phyloP scores from a whole-genome alignment of 1,284 basidiomycete genomes.

The Inonotus hispidus region DNA sequence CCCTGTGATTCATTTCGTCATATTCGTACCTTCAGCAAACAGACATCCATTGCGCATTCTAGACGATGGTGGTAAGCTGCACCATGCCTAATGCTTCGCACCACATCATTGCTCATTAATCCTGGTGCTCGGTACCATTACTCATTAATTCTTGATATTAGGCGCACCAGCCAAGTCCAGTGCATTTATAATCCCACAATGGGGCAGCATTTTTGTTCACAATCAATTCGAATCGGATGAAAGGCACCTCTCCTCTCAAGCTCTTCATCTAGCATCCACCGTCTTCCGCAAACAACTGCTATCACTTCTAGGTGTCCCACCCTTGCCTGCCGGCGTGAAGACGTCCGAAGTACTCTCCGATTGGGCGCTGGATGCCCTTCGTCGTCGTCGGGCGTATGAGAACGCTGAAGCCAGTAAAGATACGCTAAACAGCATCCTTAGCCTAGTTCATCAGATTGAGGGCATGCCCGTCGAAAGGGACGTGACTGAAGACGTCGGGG shows the following conservation, averaged over 20 bases:
- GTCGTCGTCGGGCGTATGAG: conserved; percentile 67
- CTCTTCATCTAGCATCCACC: conserved; percentile 56
- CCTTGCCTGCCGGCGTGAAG: conserved; percentile 39
- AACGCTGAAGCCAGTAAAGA: conserved; percentile 66
- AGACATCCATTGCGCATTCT: conserved; percentile 73
- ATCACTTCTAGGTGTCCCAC: conserved; percentile 73
- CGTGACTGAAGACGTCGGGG: conserved; percentile 68
- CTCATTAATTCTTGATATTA: conserved; percentile 23
- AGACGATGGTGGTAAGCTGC: conserved; percentile 43
- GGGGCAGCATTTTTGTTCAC: conserved; percentile 85
- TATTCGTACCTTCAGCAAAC: conserved; percentile 76
- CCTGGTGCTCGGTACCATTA: neutral
- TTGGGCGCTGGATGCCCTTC: conserved; percentile 79
- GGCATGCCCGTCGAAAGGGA: conserved; percentile 85
- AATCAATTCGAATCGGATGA: conserved; percentile 41
- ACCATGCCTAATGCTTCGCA: no score
- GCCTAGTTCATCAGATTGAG: conserved; percentile 77
- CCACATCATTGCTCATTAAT: no score
- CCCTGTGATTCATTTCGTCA: conserved; percentile 87
- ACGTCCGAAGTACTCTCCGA: conserved; percentile 38
- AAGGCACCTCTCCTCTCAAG: conserved; percentile 34
- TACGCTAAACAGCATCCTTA: conserved; percentile 76
- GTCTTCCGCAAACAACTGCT: conserved; percentile 75
- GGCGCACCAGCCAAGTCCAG: conserved; percentile 42
- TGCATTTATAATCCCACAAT: conserved; percentile 91